Percentiles rank a stretch among this genome's conserved stretches.
phyloP scores from a whole-genome alignment of 2,329 filamentous ascomycete genomes.

The Ophiostoma pallidulum region DNA sequence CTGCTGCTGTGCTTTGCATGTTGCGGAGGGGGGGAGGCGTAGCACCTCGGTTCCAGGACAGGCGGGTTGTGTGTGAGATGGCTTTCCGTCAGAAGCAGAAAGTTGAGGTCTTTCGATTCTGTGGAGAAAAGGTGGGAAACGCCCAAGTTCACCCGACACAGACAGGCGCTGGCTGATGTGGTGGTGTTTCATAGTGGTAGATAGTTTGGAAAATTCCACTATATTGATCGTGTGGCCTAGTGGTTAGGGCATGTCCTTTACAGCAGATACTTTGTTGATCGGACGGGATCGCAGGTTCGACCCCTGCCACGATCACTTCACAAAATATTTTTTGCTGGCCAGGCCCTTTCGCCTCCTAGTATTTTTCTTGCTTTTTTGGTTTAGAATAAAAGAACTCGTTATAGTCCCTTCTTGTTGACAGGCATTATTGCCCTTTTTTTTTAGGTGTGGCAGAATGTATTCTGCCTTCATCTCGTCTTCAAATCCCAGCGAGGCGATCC shows the following conservation, averaged over 20 bases:
- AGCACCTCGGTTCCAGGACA: too few species aligned
- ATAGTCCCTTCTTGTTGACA: neutral
- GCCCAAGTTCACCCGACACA: too few species aligned
- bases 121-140: neutral
- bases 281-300: slow-evolving; percentile 23
- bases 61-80: neutral
- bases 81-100: neutral
- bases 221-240: slow-evolving; percentile 20
- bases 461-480: too few species aligned
- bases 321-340: neutral
- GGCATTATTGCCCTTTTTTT: too few species aligned
- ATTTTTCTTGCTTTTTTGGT: neutral
- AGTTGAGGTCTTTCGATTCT: neutral
- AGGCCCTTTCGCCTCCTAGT: neutral
- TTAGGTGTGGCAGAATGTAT: too few species aligned
- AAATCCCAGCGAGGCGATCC: neutral
- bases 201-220: neutral
- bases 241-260: slow-evolving; percentile 22
- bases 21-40: too few species aligned
- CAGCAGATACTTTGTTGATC: slow-evolving; percentile 15
- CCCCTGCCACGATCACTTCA: slow-evolving; percentile 21
- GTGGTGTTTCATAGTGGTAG: neutral
- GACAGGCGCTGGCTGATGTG: too few species aligned
- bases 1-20: slow-evolving; percentile 13
- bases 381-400: too few species aligned